phyloP scores from a whole-genome alignment of 2,329 filamentous ascomycete genomes.

The Fusarium oligoseptatum region DNA sequence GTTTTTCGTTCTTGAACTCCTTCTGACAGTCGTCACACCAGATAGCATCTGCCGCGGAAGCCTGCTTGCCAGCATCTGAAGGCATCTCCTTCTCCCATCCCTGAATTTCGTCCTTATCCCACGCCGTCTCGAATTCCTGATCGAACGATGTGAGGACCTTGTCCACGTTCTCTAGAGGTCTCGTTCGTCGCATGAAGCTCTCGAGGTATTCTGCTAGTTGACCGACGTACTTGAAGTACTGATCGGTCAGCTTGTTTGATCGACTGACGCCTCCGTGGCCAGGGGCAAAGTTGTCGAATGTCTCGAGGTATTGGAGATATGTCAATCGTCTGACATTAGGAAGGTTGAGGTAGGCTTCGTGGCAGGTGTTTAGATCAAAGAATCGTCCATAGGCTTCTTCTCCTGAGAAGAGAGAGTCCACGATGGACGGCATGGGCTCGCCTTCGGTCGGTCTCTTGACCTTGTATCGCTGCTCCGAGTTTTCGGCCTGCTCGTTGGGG shows the following conservation, averaged over 20 bases:
- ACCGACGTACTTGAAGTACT: slow-evolving; percentile 91
- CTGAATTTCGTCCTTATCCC: slow-evolving; percentile 82
- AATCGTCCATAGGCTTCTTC: slow-evolving; percentile 95
- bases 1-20: slow-evolving; percentile 95
- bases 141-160: slow-evolving; percentile 83
- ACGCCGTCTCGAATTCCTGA: slow-evolving; percentile 84
- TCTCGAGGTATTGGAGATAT: slow-evolving; percentile 93
- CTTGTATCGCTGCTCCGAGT: slow-evolving; percentile 93
- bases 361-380: slow-evolving; percentile 86
- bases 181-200: slow-evolving; percentile 85
- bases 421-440: slow-evolving; percentile 73
- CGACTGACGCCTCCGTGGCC: slow-evolving; percentile 81
- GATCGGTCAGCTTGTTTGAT: slow-evolving; percentile 88
- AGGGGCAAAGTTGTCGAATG: slow-evolving; percentile 87
- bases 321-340: slow-evolving; percentile 86
- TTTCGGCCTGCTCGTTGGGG: slow-evolving; percentile 94
- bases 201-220: slow-evolving; percentile 87
- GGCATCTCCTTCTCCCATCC: slow-evolving; percentile 78
- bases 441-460: slow-evolving; percentile 73
- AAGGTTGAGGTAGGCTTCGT: slow-evolving; percentile 92
- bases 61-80: slow-evolving; percentile 45
- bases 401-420: slow-evolving; percentile 94
- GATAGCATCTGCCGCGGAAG: slow-evolving; percentile 71
- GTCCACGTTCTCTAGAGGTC: slow-evolving; percentile 87
- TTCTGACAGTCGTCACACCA: slow-evolving; percentile 96